Percentiles rank a stretch among this genome's conserved stretches.
Conservation (phyloP, 2,329 filamentous ascomycete genomes). For the Paracamarosporium sp. region DNA sequence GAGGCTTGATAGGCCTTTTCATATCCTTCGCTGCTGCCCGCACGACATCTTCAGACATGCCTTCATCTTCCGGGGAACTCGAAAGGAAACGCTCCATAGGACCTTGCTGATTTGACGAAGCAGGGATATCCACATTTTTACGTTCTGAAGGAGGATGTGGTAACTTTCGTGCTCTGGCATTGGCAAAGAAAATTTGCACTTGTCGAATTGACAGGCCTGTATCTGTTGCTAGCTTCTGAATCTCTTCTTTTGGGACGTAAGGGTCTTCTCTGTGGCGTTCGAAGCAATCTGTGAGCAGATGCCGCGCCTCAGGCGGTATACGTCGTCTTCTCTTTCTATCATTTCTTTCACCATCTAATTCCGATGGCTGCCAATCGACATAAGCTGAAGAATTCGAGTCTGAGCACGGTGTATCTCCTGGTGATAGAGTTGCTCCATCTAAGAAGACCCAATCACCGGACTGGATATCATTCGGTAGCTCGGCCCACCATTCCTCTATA, state of each 20-base stretch:
- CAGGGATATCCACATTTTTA: not conserved
- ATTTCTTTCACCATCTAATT: not conserved
- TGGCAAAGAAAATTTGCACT: slow-evolving; percentile 31
- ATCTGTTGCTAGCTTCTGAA: slow-evolving; percentile 15
- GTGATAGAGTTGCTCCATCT: not conserved
- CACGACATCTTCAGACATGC: slow-evolving; percentile 22
- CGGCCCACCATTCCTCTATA: slow-evolving; percentile 7
- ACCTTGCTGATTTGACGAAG: slow-evolving; percentile 6
- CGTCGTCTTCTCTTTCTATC: slow-evolving; percentile 14
- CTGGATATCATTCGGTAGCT: not conserved
- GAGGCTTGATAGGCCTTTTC: not conserved
- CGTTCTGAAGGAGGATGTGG: slow-evolving; percentile 2
- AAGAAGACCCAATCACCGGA: not conserved
- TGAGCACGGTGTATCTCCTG: not conserved
- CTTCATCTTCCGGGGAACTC: slow-evolving; percentile 31
- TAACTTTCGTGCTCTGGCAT: slow-evolving; percentile 27
- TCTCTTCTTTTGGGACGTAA: slow-evolving; percentile 24
- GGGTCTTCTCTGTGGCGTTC: slow-evolving; percentile 25
- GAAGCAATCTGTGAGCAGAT: slow-evolving; percentile 25
- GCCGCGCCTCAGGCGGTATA: slow-evolving; percentile 21
- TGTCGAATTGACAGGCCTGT: slow-evolving; percentile 25
- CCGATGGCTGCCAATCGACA: not conserved
- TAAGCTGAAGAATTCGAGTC: slow-evolving; percentile 1
- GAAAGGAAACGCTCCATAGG: slow-evolving; percentile 30
- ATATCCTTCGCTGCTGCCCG: slow-evolving; percentile 15